Evolutionary conservation across 2,329 filamentous ascomycete species (phyloP).

Genomic region (Colletotrichum shisoi): DNA sequence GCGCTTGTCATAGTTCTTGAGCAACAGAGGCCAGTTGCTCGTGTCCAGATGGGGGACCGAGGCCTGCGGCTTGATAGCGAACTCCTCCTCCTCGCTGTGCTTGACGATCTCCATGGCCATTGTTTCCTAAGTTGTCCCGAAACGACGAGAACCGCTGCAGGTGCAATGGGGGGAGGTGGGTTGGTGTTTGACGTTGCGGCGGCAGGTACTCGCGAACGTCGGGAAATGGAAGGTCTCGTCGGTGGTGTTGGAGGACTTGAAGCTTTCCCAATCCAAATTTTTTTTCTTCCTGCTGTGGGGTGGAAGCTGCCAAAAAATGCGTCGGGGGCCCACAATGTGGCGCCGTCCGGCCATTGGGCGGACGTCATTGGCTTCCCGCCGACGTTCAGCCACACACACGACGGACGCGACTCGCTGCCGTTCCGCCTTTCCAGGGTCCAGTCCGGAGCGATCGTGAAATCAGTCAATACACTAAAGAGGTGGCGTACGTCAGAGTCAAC

Average conservation of each 20-base stretch:
- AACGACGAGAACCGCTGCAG: constrained; percentile 22
- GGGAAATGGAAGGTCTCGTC: constrained; percentile 32
- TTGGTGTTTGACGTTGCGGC: constrained; percentile 31
- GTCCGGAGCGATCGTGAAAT: constrained; percentile 4
- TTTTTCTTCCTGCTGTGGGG: constrained; percentile 42
- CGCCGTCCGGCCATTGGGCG: constrained; percentile 25
- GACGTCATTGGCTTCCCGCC: constrained; percentile 15
- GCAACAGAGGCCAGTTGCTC: constrained; percentile 88
- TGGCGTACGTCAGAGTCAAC: neutral
- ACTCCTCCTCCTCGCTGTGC: constrained; percentile 69
- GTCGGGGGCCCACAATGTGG: constrained; percentile 26
- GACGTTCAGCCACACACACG: constrained; percentile 29
- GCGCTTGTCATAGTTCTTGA: constrained; percentile 96
- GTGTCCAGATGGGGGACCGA: constrained; percentile 80
- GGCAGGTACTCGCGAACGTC: constrained; percentile 36
- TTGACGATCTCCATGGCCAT: constrained; percentile 60
- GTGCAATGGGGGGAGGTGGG: constrained; percentile 16
- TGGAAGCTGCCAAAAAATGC: constrained; percentile 35
- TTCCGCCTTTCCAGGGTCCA: constrained; percentile 25
- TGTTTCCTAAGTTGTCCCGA: constrained; percentile 30
- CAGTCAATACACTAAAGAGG: neutral
- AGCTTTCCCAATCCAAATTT: constrained; percentile 41
- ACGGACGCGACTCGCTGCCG: constrained; percentile 33
- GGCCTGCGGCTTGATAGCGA: constrained; percentile 91
- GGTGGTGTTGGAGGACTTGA: constrained; percentile 39